Evolutionary conservation across 352 stramenopile genomes (phyloP), one percentile per base, ranked within the genome.

Genomic region (Phytophthora quininea): DNA sequence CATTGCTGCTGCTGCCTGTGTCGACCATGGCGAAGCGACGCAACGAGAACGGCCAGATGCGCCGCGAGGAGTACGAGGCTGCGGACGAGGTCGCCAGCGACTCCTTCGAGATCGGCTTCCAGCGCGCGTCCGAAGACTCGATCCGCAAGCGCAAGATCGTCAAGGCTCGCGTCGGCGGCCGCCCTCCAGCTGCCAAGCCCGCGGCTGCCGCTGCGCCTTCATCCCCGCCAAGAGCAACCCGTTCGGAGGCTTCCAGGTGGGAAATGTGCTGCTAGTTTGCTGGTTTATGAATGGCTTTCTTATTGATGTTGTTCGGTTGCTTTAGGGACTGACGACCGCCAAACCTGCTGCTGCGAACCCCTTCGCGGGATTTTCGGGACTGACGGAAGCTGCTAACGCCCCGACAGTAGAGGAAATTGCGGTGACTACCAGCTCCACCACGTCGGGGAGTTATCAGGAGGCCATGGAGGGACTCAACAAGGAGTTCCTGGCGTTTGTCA

Each of bases 401-500:
- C n/a, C 62, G 31, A 32, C 33, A 5, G 31, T 51, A 19, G 42
- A 59, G 12, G 54, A 24, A 49, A 45, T 37, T 45, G 15, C 8
- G 35, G 19, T 53, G 7, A 51, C 54, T 37, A 71, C 56, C 37
- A 69, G 24, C 15, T 54, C 49, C 10, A 67, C 27, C 32, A 24
- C 15, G 1, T 65, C 67, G 1, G 54, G 60, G 6, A 84, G 74
- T 51, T 93, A 92, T 61, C 79, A 91, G 43, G 74, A 92, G 51
- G 86, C 82, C n/a, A 95, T 95, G 32, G 83, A 92, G 58, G 67
- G 74, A 48, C 79, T 96, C 2, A 96, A 96, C 67, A 90, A 91
- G 61, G 84, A 80, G 47, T 96, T 96, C 47, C 60, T 93, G 54
- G 69, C 71, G 12, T 95, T 95, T 62, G 86, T 89, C 10, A 88